Base-by-base conservation (phyloP, 2,329 filamentous ascomycete genomes). In the Exophiala sp. region DNA sequence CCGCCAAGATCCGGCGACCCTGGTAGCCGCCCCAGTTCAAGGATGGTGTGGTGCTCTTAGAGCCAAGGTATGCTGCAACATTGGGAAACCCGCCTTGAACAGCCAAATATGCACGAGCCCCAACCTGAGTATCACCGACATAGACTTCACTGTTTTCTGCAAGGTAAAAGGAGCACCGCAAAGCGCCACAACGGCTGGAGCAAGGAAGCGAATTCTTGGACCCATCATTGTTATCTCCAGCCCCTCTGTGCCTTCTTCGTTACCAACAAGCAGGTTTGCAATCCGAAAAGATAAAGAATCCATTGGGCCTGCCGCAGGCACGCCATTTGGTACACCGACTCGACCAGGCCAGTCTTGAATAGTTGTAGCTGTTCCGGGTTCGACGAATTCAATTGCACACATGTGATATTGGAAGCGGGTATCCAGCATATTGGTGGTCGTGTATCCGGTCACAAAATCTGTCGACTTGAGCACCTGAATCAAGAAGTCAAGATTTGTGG, bases 261-360 rank as follows among this genome's bases (percentile, higher is more conserved):
- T 85, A 0, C 81, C 81, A 0, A 80, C 81, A 1, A 86, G 71
- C 21, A 78, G 68, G 58, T 86, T 86, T 2, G 80, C 82, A 21
- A 83, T 71, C 32, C 76, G 75, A 35, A 80, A 78, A 2, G 79
- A 74, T n/a, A 84, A 63, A 1, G 75, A 71, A 61, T 85, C 83
- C 82, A 85, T 85, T 0, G 83, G 80, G 0, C 83, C 83, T 4
- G 75, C 74, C 20, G 81, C 78, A 3, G 78, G 77, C 44, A 86
- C 78, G 6, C 82, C 83, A 59, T 77, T 76, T 1, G 81, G 81
- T 2, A 82, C 71, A 0, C 71, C 72, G 2, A 78, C 75, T 14
- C 83, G 70, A 0, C 77, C 82, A 0, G 80, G 81, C 35, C 76
- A 75, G 57, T 86, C 82, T 65, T 85, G 78, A 2, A 85, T 72